Evolutionary conservation across 1,139 yeast genomes (phyloP).

Genomic region (Taphrina betulina): DNA sequence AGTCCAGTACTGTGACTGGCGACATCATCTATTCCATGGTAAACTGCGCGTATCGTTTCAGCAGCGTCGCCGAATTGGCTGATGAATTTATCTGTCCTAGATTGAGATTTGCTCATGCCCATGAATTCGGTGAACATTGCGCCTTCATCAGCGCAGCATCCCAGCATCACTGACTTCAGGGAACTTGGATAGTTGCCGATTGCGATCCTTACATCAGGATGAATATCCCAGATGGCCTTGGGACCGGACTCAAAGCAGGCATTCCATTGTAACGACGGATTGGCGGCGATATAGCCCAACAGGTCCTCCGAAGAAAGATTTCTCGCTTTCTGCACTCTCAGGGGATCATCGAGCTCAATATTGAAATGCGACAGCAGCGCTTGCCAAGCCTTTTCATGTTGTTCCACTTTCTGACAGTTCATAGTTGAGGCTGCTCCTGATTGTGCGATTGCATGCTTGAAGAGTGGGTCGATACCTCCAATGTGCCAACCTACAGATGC

Average conservation of each 20-base stretch:
- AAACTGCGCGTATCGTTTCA: not conserved
- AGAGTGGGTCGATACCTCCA: constrained; percentile 23
- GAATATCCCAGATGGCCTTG: constrained; percentile 28
- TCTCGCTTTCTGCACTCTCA: constrained; percentile 11
- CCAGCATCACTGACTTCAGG: constrained; percentile 21
- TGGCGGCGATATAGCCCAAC: not conserved
- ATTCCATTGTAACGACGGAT: constrained; percentile 16
- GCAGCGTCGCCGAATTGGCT: constrained; percentile 13
- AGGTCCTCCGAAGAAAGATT: constrained; percentile 7
- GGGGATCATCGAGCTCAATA: constrained; percentile 9
- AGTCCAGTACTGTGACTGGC: constrained; percentile 3
- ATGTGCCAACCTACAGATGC: constrained; percentile 36
- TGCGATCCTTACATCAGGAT: constrained; percentile 20
- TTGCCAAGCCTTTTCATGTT: constrained; percentile 21
- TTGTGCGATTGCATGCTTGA: constrained; percentile 28
- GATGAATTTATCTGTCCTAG: constrained; percentile 12
- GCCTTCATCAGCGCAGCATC: constrained; percentile 23
- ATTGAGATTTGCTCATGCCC: constrained; percentile 23
- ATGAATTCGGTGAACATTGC: constrained; percentile 17
- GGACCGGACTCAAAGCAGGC: constrained; percentile 27
- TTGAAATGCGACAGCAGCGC: constrained; percentile 9
- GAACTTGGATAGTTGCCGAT: constrained; percentile 12
- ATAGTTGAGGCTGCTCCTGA: constrained; percentile 28
- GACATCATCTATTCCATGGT: constrained; percentile 20
- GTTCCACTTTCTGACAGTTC: constrained; percentile 4